A percentile compares a stretch with the other conserved stretches of the same genome.
Evolutionary conservation across 1,284 basidiomycete genomes (phyloP).

Genomic region (Lignosus rhinocerotis): DNA sequence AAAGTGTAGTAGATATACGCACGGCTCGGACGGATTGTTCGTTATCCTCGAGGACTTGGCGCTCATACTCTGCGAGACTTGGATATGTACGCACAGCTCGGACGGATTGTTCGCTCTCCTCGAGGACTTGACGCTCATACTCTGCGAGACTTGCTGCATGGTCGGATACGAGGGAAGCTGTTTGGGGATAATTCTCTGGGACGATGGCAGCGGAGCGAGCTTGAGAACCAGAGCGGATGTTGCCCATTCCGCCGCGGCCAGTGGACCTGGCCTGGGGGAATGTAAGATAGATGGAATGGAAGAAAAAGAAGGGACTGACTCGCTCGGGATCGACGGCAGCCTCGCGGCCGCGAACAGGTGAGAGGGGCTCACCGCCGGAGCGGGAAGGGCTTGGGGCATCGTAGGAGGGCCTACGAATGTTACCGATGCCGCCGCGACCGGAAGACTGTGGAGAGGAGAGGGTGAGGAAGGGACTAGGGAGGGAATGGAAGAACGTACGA

Average conservation of each 20-base stretch:
- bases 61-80: too few relatives aligned
- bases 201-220: conserved; percentile 39
- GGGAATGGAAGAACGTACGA: conserved; percentile 23
- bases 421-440: conserved; percentile 69
- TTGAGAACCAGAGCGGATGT: conserved; percentile 72
- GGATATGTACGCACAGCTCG: conserved; percentile 36
- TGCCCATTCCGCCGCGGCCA: conserved; percentile 78
- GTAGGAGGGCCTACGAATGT: conserved; percentile 53
- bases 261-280: conserved; percentile 51
- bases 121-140: conserved; percentile 46
- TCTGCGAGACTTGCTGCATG: conserved; percentile 29
- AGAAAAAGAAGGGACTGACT: conserved; percentile 26
- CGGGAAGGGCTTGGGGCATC: conserved; percentile 36
- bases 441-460: conserved; percentile 44
- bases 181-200: conserved; percentile 32
- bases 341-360: conserved; percentile 58
- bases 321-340: conserved; percentile 37
- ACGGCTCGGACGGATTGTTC: conserved; percentile 40
- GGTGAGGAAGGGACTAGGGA: background rate
- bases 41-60: conserved; percentile 45
- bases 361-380: conserved; percentile 36
- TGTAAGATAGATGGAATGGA: conserved; percentile 4
- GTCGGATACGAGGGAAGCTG: conserved; percentile 31
- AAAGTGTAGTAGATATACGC: conserved; percentile 22
- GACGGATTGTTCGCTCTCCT: conserved; percentile 39